phyloP scores from a whole-genome alignment of 176 grass and related monocot species.

The Hyparrhenia diplandra region DNA sequence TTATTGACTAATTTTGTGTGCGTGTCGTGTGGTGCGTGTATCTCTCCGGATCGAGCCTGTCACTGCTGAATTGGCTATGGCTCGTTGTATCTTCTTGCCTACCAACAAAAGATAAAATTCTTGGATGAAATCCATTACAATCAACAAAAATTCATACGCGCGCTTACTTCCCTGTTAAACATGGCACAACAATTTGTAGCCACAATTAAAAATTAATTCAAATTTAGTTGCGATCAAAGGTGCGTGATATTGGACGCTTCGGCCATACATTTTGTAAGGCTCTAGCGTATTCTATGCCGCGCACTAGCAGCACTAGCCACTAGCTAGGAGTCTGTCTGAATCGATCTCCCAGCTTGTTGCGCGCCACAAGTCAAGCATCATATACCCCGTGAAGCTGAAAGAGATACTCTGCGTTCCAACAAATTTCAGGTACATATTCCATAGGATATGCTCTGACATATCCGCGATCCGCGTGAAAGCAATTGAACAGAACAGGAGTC shows the following conservation, averaged over 20 bases:
- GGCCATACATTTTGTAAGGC: neutral
- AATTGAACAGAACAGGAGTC: constrained; percentile 5
- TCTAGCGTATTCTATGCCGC: neutral
- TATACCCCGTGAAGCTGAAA: constrained; percentile 1
- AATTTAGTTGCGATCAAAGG: neutral
- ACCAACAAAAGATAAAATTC: neutral
- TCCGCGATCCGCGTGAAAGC: constrained; percentile 7
- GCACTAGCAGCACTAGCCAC: neutral
- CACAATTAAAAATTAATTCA: neutral
- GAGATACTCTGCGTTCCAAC: neutral
- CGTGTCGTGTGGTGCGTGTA: neutral
- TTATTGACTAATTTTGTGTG: constrained; percentile 9
- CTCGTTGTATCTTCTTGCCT: constrained; percentile 19
- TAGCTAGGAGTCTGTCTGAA: neutral
- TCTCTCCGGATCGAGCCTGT: neutral
- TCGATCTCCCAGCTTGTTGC: neutral
- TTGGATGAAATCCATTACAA: neutral
- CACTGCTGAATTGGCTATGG: neutral
- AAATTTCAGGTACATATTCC: constrained; percentile 17
- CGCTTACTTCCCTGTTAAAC: neutral
- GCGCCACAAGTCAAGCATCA: neutral
- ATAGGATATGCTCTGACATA: constrained; percentile 22
- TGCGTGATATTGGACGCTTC: neutral
- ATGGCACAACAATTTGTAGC: neutral
- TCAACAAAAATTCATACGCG: neutral